Conservation (phyloP, 148 eudicot species). For the Fagopyrum esculentum region DNA sequence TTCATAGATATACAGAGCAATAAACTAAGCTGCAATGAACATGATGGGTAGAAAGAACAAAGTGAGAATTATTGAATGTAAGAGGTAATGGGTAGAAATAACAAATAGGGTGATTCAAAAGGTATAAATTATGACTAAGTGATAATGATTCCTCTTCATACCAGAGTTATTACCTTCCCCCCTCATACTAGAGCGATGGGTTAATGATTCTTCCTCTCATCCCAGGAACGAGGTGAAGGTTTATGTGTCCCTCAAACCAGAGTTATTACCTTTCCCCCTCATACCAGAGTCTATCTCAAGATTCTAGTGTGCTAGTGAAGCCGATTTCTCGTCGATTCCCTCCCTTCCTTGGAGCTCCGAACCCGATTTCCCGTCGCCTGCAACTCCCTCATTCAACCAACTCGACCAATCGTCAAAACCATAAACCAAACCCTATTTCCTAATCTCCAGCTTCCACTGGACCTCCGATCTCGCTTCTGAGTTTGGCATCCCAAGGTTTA, state of each 20-base stretch:
- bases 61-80: too few species aligned
- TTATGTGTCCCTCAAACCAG: too few species aligned
- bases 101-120: too few species aligned
- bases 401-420: not conserved
- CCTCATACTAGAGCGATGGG: too few species aligned
- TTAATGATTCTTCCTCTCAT: too few species aligned
- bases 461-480: constrained; percentile 17
- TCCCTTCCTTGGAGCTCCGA: not conserved
- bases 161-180: too few species aligned
- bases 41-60: not conserved
- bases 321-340: too few species aligned
- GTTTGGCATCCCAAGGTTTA: constrained; percentile 22
- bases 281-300: not conserved
- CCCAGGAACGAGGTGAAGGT: too few species aligned
- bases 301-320: too few species aligned
- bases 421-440: not conserved
- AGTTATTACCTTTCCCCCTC: constrained; percentile 15
- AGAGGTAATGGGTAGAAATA: too few species aligned
- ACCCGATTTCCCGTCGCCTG: not conserved
- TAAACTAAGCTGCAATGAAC: not conserved
- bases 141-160: too few species aligned
- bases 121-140: too few species aligned
- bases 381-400: not conserved
- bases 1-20: not conserved
- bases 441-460: constrained; percentile 23